Base-by-base conservation (phyloP, 106 monocot genomes). In the Dioscorea zingiberensis region DNA sequence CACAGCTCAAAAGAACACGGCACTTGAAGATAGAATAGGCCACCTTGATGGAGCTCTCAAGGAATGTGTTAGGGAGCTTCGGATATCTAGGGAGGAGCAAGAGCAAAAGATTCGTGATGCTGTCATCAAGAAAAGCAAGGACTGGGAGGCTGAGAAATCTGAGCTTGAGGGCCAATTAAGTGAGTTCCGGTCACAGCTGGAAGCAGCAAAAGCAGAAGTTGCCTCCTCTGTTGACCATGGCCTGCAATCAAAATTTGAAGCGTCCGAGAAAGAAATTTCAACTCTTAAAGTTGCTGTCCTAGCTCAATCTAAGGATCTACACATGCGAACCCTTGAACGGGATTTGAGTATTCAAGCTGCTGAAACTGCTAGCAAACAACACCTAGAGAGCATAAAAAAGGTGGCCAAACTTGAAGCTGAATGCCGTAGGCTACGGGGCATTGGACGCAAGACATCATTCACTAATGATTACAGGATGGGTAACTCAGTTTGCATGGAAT, bases 301-400 rank as follows among this genome's bases (percentile, higher is more conserved):
- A 47, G 48, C 65, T 46, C 79, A 32, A 65, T 78, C 60, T 17
- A 77, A 88, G 54, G 71, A 84, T 59, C 71, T 89, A 26, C 67
- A 78, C 59, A 26, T 81, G n/a, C 73, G 71, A 6, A 69, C 65
- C 49, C 51, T 78, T 15, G 94, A 94, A 67, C 81, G 74, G 26
- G 94, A 94, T 22, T 62, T 94, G 46, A 86, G 81, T 64, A 86
- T 70, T 53, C 78, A 62, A 60, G 74, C 86, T 44, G 94, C 94
- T 54, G 94, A 94, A 75, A 59, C 77, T 49, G 89, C 89, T 16
- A 94, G 94, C 62, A 89, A 82, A 72, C 89, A 86, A 38, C 78
- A 86, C 45, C 56, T 94, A 63, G 86, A 89, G 64, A 86, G 86
- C 48, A 79, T 86, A 60, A 94, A 89, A 71, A 94, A 89, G 76